Evolutionary conservation across 495 filamentous ascomycete species (phyloP).

Genomic region (Daldinia caldariorum): DNA sequence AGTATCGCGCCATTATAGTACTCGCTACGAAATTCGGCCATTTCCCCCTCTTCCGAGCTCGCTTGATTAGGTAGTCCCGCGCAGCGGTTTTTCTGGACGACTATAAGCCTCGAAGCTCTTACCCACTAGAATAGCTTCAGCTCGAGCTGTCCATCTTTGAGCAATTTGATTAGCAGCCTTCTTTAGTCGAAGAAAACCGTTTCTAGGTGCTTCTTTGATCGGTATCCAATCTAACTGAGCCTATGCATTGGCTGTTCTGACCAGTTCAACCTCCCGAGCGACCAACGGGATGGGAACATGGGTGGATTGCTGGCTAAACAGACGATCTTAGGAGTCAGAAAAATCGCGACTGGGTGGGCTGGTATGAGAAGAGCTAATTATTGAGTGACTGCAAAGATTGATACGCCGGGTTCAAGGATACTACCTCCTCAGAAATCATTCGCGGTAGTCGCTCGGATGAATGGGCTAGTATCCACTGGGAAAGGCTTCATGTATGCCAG

Average conservation of each 20-base stretch:
- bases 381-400: constrained; percentile 38
- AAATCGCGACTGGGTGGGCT: constrained; percentile 42
- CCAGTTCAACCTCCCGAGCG: constrained; percentile 22
- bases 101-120: constrained; percentile 17
- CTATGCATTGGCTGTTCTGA: constrained; percentile 25
- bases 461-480: constrained; percentile 46
- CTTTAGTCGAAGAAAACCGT: constrained; percentile 22
- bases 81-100: constrained; percentile 16
- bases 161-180: constrained; percentile 20
- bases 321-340: constrained; percentile 43
- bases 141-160: constrained; percentile 19
- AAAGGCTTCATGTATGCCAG: constrained; percentile 48
- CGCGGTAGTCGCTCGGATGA: constrained; percentile 44
- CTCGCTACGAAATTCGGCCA: constrained; percentile 14
- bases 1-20: constrained; percentile 11
- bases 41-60: constrained; percentile 11
- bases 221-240: constrained; percentile 34
- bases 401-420: constrained; percentile 44
- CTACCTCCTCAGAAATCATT: constrained; percentile 45
- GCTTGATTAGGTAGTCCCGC: constrained; percentile 20
- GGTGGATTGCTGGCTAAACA: constrained; percentile 41
- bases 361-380: constrained; percentile 33
- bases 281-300: constrained; percentile 27
- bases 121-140: constrained; percentile 20
- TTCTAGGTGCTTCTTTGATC: constrained; percentile 17